Base-by-base conservation (phyloP, 371 early-diverging fungal species). In the Mucor velutinosus region DNA sequence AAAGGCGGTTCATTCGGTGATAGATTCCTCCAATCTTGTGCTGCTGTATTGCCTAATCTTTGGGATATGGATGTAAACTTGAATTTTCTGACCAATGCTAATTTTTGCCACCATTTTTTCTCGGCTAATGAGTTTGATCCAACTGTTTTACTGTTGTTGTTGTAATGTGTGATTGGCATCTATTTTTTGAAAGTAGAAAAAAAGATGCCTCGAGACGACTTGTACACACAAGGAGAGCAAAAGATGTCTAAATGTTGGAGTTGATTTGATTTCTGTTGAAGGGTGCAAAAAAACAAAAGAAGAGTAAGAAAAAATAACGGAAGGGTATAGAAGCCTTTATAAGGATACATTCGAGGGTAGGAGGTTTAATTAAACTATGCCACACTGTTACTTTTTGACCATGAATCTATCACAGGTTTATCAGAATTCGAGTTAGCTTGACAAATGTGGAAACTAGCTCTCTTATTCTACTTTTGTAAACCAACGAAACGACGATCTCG, bases 1-100 rank as follows among this genome's bases (percentile, higher is more conserved):
- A 73, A 12, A 2, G 73, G 73, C 0, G 73, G 73, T 21, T 65
- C 55, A 45, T 62, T 32, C 25, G 73, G 73, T 4, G 73, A 73
- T 23, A 73, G 59, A 10, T 27, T 41, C 55, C 65, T 53, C 73
- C 73, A 73, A 43, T 71, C 67, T 21, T 51, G 59, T 5, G 39
- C 27, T 57, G 11, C 15, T 27, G 23, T 5, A 19, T 33, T 32
- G 62, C 11, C 15, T 47, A 17, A 11, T 32, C 27, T 61, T 45
- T 60, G 8, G 15, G 47, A 29, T 45, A 17, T 27, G 23, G n/a
- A n/a, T 49, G 49, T 27, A 8, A 33, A 7, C 5, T 19, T 37
- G n/a, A 25, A 8, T 58, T 23, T 37, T 14, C 11, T 37, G 12
- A 1, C 14, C 39, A 39, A 23, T 37, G 21, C 21, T 37, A 63